A percentile compares a stretch with the other conserved stretches of the same genome.
Evolutionary conservation across 805 yeast genomes (phyloP).

Genomic region (Jamesozyma hellenica): DNA sequence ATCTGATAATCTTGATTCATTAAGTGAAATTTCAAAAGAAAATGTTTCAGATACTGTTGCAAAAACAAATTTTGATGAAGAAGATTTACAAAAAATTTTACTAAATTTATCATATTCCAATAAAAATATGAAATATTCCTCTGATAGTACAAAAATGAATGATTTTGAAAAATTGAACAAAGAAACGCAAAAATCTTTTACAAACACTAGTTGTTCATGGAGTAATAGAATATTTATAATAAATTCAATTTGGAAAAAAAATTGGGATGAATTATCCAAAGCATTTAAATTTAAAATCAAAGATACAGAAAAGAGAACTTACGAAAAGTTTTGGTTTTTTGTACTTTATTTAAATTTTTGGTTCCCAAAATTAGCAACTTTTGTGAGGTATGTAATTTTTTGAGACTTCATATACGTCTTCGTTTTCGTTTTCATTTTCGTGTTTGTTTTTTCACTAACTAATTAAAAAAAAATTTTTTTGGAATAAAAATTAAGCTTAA

Average conservation of each 20-base stretch:
- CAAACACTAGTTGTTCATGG: background rate
- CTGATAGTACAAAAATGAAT: no score
- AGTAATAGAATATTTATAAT: slow-evolving; percentile 1
- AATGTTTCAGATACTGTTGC: slow-evolving; percentile 4
- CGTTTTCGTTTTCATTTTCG: background rate
- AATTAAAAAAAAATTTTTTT: no score
- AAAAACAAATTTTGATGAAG: no score
- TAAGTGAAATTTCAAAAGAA: no score
- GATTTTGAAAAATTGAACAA: background rate
- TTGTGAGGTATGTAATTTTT: slow-evolving; percentile 16
- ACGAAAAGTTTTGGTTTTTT: slow-evolving; percentile 18
- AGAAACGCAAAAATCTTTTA: slow-evolving; percentile 1
- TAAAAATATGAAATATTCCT: no score
- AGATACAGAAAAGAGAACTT: slow-evolving; percentile 10
- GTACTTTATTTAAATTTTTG: slow-evolving; percentile 16
- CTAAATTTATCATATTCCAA: slow-evolving; percentile 5
- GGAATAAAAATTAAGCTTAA: no score
- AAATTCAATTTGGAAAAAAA: slow-evolving; percentile 4
- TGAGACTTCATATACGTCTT: background rate
- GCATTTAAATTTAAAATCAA: slow-evolving; percentile 8
- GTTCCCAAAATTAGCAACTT: slow-evolving; percentile 14
- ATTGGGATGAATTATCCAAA: slow-evolving; percentile 8
- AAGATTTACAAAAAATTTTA: slow-evolving; percentile 11
- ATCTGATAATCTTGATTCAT: no score
- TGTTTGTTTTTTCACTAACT: background rate